Evolutionary conservation across 371 early-diverging fungal species (phyloP), one percentile per base, ranked within the genome.

Genomic region (Apophysomyces ossiformis): DNA sequence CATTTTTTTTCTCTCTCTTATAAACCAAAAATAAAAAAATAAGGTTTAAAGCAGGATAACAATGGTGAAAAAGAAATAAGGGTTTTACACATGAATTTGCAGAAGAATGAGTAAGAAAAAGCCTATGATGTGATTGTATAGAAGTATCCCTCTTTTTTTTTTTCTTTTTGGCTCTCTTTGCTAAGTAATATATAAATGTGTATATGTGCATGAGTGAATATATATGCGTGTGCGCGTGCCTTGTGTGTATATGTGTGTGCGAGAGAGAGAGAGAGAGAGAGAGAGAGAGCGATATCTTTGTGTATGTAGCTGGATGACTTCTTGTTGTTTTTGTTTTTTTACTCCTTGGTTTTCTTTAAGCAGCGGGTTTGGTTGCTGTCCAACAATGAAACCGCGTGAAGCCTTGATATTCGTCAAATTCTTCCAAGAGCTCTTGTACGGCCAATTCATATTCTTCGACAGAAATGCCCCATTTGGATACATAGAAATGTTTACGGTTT

Each of bases 381-480:
- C 78, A 83, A 38, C 72, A 74, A 45, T 71, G 69, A 61, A 70
- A 78, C 18, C 83, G 67, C 9, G 80, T 69, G 58, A 83, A 83
- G 4, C 75, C 69, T 44, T 77, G 75, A 47, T 74, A 75, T 18
- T 75, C 75, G 46, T 83, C 80, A 68, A 72, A 79, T 66, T 83
- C 83, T 26, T 80, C 78, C 18, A 80, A 45, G 11, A 78, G 69
- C 46, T 80, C 78, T 32, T 72, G 63, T 2, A 76, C 72, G 13
- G 80, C 80, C 38, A 72, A 45, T 65, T 83, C 83, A 56, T 76
- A 83, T 13, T 79, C 83, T n/a, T 71, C 75, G 12, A 72, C 45
- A 7, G 80, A 60, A 12, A 83, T 76, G 13, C 78, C 75, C 83
- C 83, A 83, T 56, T 76, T 72, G 6, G 63, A 54, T 0, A 73